Conservation (phyloP, 2,329 filamentous ascomycete genomes). For the Apiospora koreana region DNA sequence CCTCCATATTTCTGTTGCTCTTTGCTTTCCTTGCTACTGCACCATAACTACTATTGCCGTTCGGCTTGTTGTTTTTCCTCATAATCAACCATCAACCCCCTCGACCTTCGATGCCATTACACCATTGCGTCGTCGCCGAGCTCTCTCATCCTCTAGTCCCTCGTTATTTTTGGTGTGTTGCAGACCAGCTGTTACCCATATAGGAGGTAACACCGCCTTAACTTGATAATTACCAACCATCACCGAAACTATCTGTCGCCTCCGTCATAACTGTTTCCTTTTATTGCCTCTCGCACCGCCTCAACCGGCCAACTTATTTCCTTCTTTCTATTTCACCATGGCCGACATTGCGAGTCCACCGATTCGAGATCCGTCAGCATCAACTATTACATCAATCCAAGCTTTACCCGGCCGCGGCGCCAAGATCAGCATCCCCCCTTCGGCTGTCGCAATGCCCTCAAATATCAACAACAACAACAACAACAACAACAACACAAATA, state of each 20-base stretch:
- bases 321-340: slow-evolving; percentile 8
- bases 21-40: neutral
- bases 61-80: neutral
- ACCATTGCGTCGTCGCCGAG: neutral
- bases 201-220: neutral
- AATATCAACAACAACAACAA: slow-evolving; percentile 23
- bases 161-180: neutral
- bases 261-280: neutral
- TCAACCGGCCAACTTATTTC: neutral
- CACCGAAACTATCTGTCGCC: neutral
- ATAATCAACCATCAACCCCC: neutral
- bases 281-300: neutral
- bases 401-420: slow-evolving; percentile 26
- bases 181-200: neutral
- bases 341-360: neutral
- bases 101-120: neutral
- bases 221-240: slow-evolving; percentile 1
- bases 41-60: neutral
- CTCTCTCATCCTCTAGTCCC: neutral
- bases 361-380: neutral
- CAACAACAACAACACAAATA: slow-evolving; percentile 19
- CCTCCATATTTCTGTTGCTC: neutral
- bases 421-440: slow-evolving; percentile 27
- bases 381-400: slow-evolving; percentile 11
- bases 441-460: slow-evolving; percentile 25